Percentiles rank a stretch among this genome's conserved stretches.
These are phyloP conservation scores for Monosporascus sp. DNA, from an alignment of 2,329 filamentous ascomycete genomes.

Conservation along the genomic window DNA sequence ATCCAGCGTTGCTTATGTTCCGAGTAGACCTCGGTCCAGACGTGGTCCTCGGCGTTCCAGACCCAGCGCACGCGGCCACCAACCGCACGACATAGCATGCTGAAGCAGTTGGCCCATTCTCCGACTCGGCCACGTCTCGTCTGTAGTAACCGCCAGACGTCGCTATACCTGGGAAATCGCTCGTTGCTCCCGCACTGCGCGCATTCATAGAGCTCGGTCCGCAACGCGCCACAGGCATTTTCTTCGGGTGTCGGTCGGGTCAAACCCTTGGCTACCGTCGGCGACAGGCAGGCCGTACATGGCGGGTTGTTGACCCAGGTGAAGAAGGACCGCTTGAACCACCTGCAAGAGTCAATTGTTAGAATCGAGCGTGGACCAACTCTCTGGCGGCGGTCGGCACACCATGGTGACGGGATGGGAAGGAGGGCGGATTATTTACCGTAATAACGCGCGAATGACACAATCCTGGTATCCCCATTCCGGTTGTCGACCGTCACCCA, in stretches of 20 bases:
- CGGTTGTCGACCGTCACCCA: slow-evolving; percentile 57
- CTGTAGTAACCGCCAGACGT: slow-evolving; percentile 78
- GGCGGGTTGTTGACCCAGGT: slow-evolving; percentile 94
- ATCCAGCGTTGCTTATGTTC: slow-evolving; percentile 92
- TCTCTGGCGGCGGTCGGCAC: no score
- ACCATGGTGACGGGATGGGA: no score
- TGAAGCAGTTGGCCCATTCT: slow-evolving; percentile 98
- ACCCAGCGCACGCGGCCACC: slow-evolving; percentile 93
- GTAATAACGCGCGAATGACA: slow-evolving; percentile 80
- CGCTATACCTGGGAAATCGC: slow-evolving; percentile 89
- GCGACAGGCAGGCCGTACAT: slow-evolving; percentile 75
- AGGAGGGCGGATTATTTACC: slow-evolving; percentile 30
- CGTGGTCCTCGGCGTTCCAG: slow-evolving; percentile 96
- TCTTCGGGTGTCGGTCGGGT: slow-evolving; percentile 85
- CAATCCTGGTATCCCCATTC: slow-evolving; percentile 99
- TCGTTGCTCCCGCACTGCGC: slow-evolving; percentile 75
- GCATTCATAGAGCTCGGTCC: slow-evolving; percentile 89
- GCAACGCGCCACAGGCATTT: slow-evolving; percentile 76
- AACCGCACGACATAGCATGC: slow-evolving; percentile 92
- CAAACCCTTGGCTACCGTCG: slow-evolving; percentile 78
- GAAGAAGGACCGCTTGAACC: slow-evolving; percentile 96
- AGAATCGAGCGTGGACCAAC: no score
- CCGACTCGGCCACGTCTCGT: slow-evolving; percentile 82
- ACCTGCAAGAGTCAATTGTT: slow-evolving; percentile 46
- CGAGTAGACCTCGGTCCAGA: slow-evolving; percentile 97